These are phyloP conservation scores for Neospermospora avenae DNA, from an alignment of 2,329 filamentous ascomycete species.

Conservation along the genomic window DNA sequence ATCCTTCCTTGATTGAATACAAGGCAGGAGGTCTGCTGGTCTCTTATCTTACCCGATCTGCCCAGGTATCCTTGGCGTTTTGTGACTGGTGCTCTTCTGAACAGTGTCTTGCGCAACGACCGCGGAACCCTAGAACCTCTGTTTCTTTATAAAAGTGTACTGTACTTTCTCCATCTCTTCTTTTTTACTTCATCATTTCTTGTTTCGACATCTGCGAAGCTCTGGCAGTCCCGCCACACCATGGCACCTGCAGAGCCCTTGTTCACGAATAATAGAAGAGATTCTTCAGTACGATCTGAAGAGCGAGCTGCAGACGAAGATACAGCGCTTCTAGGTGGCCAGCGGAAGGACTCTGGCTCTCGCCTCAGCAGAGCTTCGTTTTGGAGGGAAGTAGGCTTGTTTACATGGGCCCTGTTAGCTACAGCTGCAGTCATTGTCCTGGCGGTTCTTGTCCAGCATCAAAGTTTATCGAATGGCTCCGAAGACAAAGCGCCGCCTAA, in stretches of 20 bases:
- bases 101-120: too few relatives aligned
- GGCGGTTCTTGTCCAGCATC: constrained; percentile 74
- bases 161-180: background rate
- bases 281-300: constrained; percentile 54
- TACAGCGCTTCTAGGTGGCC: constrained; percentile 36
- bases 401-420: constrained; percentile 78
- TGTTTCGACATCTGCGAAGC: background rate
- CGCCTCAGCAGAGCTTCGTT: constrained; percentile 45
- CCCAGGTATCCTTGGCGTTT: constrained; percentile 3
- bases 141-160: background rate
- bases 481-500: constrained; percentile 24
- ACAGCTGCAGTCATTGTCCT: constrained; percentile 76
- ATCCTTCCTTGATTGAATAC: too few relatives aligned
- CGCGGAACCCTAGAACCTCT: background rate
- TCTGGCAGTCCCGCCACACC: background rate
- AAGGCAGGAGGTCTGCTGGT: background rate
- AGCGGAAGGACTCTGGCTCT: constrained; percentile 24
- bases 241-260: constrained; percentile 32
- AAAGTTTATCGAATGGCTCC: constrained; percentile 66
- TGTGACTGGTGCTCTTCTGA: too few relatives aligned
- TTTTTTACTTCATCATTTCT: background rate
- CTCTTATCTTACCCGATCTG: background rate
- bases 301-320: constrained; percentile 49
- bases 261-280: constrained; percentile 40
- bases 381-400: constrained; percentile 73